These are phyloP conservation scores for Tremella mesenterica DNA, from an alignment of 768 basidiomycete genomes.

Conservation along the genomic window DNA sequence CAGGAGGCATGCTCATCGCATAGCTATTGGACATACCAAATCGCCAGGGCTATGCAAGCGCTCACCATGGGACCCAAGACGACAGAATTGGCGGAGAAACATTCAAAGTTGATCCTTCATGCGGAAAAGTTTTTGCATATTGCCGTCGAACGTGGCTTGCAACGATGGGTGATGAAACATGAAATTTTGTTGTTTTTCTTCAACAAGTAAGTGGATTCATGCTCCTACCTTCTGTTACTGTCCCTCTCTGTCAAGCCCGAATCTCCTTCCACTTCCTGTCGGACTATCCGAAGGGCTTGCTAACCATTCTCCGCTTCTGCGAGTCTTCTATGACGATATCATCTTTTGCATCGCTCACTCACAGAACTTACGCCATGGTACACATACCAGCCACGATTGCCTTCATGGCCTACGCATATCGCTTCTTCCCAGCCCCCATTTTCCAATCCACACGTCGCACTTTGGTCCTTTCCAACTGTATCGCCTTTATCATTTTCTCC, in stretches of 20 bases:
- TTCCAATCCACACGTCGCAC: slow-evolving; percentile 33
- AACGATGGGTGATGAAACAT: slow-evolving; percentile 19
- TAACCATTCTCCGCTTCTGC: no score
- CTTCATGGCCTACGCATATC: slow-evolving; percentile 31
- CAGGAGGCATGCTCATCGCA: not conserved
- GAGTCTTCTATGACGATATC: no score
- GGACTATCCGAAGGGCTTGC: not conserved
- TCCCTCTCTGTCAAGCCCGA: not conserved
- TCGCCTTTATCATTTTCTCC: slow-evolving; percentile 35
- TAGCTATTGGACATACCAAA: slow-evolving; percentile 37
- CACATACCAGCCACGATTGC: slow-evolving; percentile 38
- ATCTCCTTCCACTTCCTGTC: not conserved
- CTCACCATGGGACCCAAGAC: slow-evolving; percentile 32
- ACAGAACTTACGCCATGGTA: slow-evolving; percentile 37
- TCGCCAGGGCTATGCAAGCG: slow-evolving; percentile 31
- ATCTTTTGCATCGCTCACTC: not conserved
- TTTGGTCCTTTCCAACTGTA: slow-evolving; percentile 30
- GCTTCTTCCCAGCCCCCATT: slow-evolving; percentile 19
- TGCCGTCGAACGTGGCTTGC: slow-evolving; percentile 29
- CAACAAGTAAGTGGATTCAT: slow-evolving; percentile 28
- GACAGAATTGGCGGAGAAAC: slow-evolving; percentile 20
- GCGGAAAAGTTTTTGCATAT: slow-evolving; percentile 22
- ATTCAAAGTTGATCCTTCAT: slow-evolving; percentile 21
- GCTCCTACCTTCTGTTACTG: no score
- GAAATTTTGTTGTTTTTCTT: slow-evolving; percentile 19